Evolutionary conservation across 164 flowering plant species (phyloP).

Genomic region (Chimonanthus salicifolius): DNA sequence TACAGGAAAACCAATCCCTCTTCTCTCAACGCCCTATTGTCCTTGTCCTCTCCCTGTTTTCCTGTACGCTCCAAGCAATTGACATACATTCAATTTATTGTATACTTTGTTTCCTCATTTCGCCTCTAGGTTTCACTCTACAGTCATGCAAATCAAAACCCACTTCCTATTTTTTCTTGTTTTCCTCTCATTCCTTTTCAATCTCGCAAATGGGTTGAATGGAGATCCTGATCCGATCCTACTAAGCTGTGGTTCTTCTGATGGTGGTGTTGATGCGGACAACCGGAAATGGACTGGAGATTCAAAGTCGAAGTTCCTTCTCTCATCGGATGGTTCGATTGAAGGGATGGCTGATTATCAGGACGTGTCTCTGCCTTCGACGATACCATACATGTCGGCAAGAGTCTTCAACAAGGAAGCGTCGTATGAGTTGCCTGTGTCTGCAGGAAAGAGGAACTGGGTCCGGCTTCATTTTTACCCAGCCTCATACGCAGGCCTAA

Average conservation of each 20-base stretch:
- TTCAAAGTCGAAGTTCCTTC: conserved; percentile 36
- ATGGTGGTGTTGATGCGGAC: conserved; percentile 31
- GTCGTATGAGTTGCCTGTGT: conserved; percentile 33
- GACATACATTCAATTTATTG: background rate
- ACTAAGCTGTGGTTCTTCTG: conserved; percentile 39
- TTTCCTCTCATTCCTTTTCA: conserved; percentile 8
- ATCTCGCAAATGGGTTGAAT: background rate
- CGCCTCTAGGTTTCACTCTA: background rate
- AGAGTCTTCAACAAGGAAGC: conserved; percentile 44
- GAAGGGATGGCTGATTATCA: conserved; percentile 31
- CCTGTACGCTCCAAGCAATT: conserved; percentile 10
- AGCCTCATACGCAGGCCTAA: conserved; percentile 32
- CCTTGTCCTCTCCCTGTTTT: conserved; percentile 5
- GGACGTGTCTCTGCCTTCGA: conserved; percentile 64
- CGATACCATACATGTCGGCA: conserved; percentile 62
- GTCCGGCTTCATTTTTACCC: conserved; percentile 81
- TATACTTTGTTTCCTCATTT: background rate
- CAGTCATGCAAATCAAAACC: conserved; percentile 26
- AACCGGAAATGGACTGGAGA: conserved; percentile 42
- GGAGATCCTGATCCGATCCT: conserved; percentile 16
- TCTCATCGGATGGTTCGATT: conserved; percentile 18
- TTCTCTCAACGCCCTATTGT: background rate
- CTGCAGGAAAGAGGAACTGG: conserved; percentile 22
- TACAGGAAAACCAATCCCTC: conserved; percentile 18
- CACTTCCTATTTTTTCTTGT: conserved; percentile 20